Percentiles rank a stretch among this genome's conserved stretches.
These are phyloP conservation scores for Tulasnella sp. DNA, from an alignment of 768 basidiomycete species.

Conservation along the genomic window DNA sequence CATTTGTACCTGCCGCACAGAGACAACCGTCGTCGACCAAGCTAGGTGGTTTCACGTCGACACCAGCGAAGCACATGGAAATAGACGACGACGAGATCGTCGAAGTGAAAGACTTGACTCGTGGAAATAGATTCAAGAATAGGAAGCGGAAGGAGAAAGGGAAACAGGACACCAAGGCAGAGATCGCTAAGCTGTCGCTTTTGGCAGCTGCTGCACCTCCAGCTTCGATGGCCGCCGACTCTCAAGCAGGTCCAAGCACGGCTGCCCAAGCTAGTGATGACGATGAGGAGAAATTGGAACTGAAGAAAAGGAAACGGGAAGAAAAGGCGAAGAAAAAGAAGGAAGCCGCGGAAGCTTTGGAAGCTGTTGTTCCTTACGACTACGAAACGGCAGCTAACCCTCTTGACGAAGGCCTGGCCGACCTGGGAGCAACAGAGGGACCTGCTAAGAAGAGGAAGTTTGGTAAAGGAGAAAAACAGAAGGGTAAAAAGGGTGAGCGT, in stretches of 20 bases:
- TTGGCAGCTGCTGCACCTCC: not conserved
- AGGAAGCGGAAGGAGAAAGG: constrained; percentile 20
- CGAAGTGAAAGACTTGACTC: constrained; percentile 51
- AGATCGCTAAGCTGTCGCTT: not conserved
- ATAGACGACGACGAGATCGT: constrained; percentile 47
- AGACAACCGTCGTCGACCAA: constrained; percentile 28
- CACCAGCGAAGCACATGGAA: not conserved
- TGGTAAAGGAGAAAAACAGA: constrained; percentile 37
- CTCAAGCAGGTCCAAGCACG: not conserved
- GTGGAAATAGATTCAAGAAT: constrained; percentile 51
- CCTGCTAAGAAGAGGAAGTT: constrained; percentile 26
- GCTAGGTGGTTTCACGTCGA: constrained; percentile 2
- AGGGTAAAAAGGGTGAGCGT: constrained; percentile 18
- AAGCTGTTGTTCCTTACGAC: constrained; percentile 48
- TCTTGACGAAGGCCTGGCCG: constrained; percentile 56
- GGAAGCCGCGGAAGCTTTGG: constrained; percentile 15
- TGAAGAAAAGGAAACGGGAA: constrained; percentile 20
- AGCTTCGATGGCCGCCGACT: constrained; percentile 14
- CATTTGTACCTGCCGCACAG: constrained; percentile 61
- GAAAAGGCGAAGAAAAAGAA: constrained; percentile 17
- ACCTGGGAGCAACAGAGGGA: constrained; percentile 30
- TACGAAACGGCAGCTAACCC: constrained; percentile 59
- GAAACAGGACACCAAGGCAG: constrained; percentile 2
- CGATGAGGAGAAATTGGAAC: constrained; percentile 13
- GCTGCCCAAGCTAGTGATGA: constrained; percentile 16